These are phyloP conservation scores for Cynara cardunculus DNA, from an alignment of 129 eudicot genomes.

Conservation along the genomic window DNA sequence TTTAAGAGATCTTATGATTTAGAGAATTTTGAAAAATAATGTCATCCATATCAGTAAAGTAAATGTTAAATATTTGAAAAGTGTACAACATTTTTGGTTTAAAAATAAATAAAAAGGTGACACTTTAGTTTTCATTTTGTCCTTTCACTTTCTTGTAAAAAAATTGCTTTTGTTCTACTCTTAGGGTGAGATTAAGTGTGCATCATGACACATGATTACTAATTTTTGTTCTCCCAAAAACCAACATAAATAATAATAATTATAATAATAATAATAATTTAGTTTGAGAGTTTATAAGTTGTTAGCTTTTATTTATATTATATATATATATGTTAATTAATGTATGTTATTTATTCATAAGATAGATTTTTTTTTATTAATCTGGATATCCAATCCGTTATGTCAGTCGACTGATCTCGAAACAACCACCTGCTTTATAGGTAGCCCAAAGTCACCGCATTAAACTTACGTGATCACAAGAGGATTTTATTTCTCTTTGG, in stretches of 20 bases:
- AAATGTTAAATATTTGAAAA: background rate
- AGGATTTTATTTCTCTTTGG: too few relatives aligned
- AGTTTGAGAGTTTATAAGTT: background rate
- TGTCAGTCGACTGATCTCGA: too few relatives aligned
- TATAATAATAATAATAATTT: background rate
- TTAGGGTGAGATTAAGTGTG: constrained; percentile 29
- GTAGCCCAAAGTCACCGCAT: too few relatives aligned
- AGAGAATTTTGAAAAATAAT: background rate
- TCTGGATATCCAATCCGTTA: too few relatives aligned
- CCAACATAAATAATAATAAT: background rate
- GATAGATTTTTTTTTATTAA: too few relatives aligned
- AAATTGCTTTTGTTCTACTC: constrained; percentile 32
- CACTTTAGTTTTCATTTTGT: constrained; percentile 4
- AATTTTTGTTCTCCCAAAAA: constrained; percentile 16
- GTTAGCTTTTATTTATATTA: background rate
- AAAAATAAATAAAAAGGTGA: constrained; percentile 12
- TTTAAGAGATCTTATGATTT: too few relatives aligned
- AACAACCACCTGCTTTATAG: too few relatives aligned
- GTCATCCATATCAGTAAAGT: background rate
- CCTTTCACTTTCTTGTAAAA: constrained; percentile 14
- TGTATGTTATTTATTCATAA: too few relatives aligned
- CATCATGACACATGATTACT: constrained; percentile 30
- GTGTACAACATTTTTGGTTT: background rate
- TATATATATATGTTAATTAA: too few relatives aligned
- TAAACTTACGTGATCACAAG: too few relatives aligned